Evolutionary conservation across 2,329 filamentous ascomycete genomes (phyloP), one percentile per base, ranked within the genome.

Genomic region (Zalaria sp.): DNA sequence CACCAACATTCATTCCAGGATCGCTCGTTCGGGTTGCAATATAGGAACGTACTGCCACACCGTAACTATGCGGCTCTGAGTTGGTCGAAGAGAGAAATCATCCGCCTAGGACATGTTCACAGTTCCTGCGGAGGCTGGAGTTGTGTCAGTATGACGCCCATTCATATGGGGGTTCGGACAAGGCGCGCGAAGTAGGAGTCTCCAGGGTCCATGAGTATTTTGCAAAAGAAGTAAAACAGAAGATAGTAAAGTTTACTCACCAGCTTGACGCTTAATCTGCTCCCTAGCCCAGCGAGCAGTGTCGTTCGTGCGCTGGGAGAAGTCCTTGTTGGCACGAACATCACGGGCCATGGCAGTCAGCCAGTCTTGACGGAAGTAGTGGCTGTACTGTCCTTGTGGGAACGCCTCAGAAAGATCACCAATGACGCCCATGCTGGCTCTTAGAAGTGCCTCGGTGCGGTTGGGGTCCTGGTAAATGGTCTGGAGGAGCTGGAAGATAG

Each of bases 271-370:
- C 74, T 95, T 96, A 61, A 96, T 88, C 62, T 95, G 87, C 66
- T 96, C 91, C 46, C 89, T 82, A 48, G 91, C 88, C 91, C 91
- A 98, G 54, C 89, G 83, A 58, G 91, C 91, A 37, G 91, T 96
- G 51, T 95, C 86, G 50, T 91, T 81, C 3, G 91, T 98, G 48
- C 88, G 83, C 27, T 75, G 57, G 52, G 79, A 74, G 68, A 84
- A 95, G 37, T 96, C 88, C 52, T 84, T 81, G 70, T 91, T 95
- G 45, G 77, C 75, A 56, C 88, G 83, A 37, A 86, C 89, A 62
- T 96, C 88, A 65, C 89, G 88, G 57, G 95, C 88, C 71, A 98
- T 81, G 27, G 72, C 66, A 26, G 81, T 88, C 44, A 98, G 68
- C 86, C 89, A 96, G 18, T 95, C 87, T 54, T 85, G 76, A 51